phyloP scores from a whole-genome alignment of 2,329 filamentous ascomycete species.

The Venturia asperata region DNA sequence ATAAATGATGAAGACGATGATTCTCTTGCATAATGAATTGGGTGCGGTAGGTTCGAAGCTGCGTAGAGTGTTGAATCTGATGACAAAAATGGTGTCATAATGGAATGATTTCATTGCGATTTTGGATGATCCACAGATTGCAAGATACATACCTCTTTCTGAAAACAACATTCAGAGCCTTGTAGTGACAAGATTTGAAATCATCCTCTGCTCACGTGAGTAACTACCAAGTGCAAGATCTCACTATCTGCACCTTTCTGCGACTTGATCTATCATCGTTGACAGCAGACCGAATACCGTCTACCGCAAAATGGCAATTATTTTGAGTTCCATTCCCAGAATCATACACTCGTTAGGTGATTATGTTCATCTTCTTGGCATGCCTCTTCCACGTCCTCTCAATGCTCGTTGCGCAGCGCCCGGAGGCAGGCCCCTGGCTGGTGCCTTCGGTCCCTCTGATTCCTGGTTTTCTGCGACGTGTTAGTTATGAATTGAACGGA shows the following conservation, averaged over 20 bases:
- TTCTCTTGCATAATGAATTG: not conserved
- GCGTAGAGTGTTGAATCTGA: not conserved
- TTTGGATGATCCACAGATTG: not conserved
- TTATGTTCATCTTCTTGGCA: conserved; percentile 68
- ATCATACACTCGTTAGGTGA: not conserved
- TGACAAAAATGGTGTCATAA: not conserved
- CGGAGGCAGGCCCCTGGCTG: conserved; percentile 55
- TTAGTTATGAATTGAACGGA: conserved; percentile 24
- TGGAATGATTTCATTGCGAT: not conserved
- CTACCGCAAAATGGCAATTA: conserved; percentile 4
- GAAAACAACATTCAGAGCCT: not conserved
- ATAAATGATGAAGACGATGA: not conserved
- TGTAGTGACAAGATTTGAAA: not conserved
- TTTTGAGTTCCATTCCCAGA: not conserved
- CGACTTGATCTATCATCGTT: conserved; percentile 6
- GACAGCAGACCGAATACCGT: not conserved
- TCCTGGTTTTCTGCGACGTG: conserved; percentile 69
- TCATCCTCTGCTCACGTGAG: not conserved
- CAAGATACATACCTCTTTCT: not conserved
- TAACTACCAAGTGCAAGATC: not conserved
- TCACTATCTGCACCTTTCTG: not conserved
- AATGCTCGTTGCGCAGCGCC: conserved; percentile 80
- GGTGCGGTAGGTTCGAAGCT: not conserved
- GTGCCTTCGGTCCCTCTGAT: conserved; percentile 74
- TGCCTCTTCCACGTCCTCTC: conserved; percentile 72